phyloP scores from a whole-genome alignment of 2,329 filamentous ascomycete genomes.

The Aureobasidium sp. region DNA sequence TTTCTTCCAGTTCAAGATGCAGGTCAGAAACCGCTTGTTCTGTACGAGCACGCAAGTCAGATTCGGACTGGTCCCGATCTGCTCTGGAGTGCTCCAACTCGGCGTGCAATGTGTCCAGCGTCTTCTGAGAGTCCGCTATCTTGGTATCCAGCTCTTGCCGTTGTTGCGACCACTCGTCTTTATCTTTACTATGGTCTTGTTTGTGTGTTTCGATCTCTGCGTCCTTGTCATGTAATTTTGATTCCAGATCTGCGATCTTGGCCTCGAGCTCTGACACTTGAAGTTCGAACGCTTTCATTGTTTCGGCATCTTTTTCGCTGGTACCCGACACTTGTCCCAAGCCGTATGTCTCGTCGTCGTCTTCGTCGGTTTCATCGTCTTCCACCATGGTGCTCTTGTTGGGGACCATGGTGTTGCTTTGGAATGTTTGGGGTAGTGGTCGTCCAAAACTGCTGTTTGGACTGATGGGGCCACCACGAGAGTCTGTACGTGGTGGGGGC shows the following conservation, averaged over 20 bases:
- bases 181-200: slow-evolving; percentile 21
- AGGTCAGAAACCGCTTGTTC: slow-evolving; percentile 17
- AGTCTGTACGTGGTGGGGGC: slow-evolving; percentile 41
- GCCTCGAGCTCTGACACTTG: slow-evolving; percentile 69
- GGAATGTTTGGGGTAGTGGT: slow-evolving; percentile 80
- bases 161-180: slow-evolving; percentile 34
- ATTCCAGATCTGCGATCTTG: slow-evolving; percentile 66
- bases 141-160: slow-evolving; percentile 58
- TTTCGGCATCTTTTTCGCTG: slow-evolving; percentile 41
- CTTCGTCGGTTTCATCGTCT: slow-evolving; percentile 72
- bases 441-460: slow-evolving; percentile 56
- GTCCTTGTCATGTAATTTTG: slow-evolving; percentile 61
- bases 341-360: slow-evolving; percentile 55
- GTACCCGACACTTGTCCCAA: slow-evolving; percentile 40
- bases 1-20: slow-evolving; percentile 16
- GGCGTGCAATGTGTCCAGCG: slow-evolving; percentile 13
- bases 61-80: slow-evolving; percentile 18
- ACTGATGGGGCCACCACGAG: slow-evolving; percentile 16
- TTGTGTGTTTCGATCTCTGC: slow-evolving; percentile 60
- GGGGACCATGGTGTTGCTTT: slow-evolving; percentile 92
- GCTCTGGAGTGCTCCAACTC: slow-evolving; percentile 55
- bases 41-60: slow-evolving; percentile 17
- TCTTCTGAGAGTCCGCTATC: slow-evolving; percentile 19
- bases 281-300: slow-evolving; percentile 71
- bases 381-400: slow-evolving; percentile 98